Percentiles rank a stretch among this genome's conserved stretches.
phyloP scores from a whole-genome alignment of 78 protist species.

The Planoprotostelium fungivorum region DNA sequence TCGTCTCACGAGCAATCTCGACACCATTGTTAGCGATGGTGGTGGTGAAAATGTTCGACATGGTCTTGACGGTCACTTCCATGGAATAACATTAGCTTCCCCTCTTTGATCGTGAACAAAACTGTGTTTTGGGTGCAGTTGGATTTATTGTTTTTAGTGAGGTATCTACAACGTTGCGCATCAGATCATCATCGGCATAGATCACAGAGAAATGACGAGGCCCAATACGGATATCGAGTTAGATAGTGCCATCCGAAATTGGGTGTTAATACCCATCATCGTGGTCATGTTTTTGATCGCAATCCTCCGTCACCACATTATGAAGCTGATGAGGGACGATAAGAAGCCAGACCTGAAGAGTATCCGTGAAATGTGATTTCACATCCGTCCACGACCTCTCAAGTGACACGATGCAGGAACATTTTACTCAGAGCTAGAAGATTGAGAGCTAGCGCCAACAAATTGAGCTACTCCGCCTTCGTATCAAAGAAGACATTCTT shows the following conservation, averaged over 20 bases:
- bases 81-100: too few species aligned
- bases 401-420: slow-evolving; percentile 15
- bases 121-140: too few species aligned
- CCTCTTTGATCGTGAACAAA: too few species aligned
- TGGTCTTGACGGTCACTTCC: too few species aligned
- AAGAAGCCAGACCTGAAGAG: slow-evolving; percentile 34
- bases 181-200: too few species aligned
- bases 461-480: slow-evolving; percentile 35
- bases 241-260: slow-evolving; percentile 57
- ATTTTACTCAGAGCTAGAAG: slow-evolving; percentile 34
- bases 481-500: slow-evolving; percentile 38
- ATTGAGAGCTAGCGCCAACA: slow-evolving; percentile 40
- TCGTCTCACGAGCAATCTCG: too few species aligned
- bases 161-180: too few species aligned
- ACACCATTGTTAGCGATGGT: too few species aligned
- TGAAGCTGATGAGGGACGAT: slow-evolving; percentile 19
- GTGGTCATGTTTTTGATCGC: slow-evolving; percentile 71
- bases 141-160: too few species aligned
- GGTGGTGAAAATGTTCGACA: too few species aligned
- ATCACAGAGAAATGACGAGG: too few species aligned
- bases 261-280: slow-evolving; percentile 78
- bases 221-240: slow-evolving; percentile 39
- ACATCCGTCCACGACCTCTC: not conserved
- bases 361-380: slow-evolving; percentile 19
- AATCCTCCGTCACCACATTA: slow-evolving; percentile 55